phyloP scores from a whole-genome alignment of 768 basidiomycete species.

The Macrolepiota dolichaula region DNA sequence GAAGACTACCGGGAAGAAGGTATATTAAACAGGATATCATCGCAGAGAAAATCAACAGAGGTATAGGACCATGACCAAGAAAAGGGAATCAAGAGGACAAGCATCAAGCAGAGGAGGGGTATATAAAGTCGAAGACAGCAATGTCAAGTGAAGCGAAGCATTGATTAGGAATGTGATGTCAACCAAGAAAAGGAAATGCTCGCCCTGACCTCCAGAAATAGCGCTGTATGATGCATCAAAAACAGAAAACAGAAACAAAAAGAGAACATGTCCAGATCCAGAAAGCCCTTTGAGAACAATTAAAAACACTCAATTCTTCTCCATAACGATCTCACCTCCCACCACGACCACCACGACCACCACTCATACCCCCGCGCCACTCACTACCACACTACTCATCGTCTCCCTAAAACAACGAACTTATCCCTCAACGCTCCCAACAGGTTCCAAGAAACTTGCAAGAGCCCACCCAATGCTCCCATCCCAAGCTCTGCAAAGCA shows the following conservation, averaged over 20 bases:
- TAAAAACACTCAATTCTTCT: neutral
- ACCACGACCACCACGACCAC: too few species aligned
- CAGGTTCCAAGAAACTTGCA: conserved; percentile 74
- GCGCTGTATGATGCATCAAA: neutral
- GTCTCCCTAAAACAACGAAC: neutral
- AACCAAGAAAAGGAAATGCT: conserved; percentile 4
- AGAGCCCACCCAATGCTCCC: conserved; percentile 75
- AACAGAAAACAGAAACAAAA: neutral
- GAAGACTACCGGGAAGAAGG: neutral
- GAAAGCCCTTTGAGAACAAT: neutral
- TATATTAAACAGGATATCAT: conserved; percentile 3
- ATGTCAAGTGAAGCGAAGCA: conserved; percentile 2
- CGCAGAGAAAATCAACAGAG: neutral
- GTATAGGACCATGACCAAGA: neutral
- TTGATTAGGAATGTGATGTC: neutral
- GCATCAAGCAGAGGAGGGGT: conserved; percentile 2
- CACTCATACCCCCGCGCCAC: neutral
- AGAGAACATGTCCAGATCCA: neutral
- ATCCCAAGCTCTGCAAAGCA: conserved; percentile 58
- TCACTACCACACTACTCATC: neutral
- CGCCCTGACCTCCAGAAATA: neutral
- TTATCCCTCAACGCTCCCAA: conserved; percentile 25
- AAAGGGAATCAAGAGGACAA: neutral
- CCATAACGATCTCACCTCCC: neutral
- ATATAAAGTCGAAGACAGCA: conserved; percentile 3